phyloP scores from a whole-genome alignment of 371 early-diverging fungal species.

The Mortierella sp. region DNA sequence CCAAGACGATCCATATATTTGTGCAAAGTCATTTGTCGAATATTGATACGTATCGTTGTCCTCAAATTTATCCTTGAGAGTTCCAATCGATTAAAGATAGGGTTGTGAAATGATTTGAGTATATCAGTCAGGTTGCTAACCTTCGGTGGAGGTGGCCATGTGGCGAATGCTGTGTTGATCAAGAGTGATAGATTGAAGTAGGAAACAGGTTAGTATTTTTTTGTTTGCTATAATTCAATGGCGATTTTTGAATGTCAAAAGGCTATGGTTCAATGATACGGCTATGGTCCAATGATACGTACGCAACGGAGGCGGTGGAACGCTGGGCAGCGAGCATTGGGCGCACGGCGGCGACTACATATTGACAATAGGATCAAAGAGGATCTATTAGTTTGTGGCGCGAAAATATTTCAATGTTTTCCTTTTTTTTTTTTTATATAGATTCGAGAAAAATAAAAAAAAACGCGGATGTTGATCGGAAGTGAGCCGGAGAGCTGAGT shows the following conservation, averaged over 20 bases:
- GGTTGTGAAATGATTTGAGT: not conserved
- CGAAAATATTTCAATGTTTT: slow-evolving; percentile 5
- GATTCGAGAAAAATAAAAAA: not conserved
- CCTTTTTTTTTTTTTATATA: not conserved
- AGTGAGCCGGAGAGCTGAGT: not conserved
- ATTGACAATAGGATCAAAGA: not conserved
- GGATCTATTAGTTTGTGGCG: slow-evolving; percentile 8
- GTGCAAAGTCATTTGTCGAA: not conserved
- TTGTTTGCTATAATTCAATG: slow-evolving; percentile 10
- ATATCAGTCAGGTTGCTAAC: slow-evolving; percentile 32
- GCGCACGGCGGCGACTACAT: slow-evolving; percentile 57
- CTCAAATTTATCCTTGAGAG: not conserved
- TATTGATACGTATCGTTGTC: not conserved
- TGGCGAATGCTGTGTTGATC: slow-evolving; percentile 44
- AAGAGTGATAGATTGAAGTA: not conserved
- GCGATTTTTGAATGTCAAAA: too few relatives aligned
- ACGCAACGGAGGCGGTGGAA: slow-evolving; percentile 57
- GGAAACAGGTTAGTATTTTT: not conserved
- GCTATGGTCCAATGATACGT: slow-evolving; percentile 11
- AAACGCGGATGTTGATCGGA: slow-evolving; percentile 6
- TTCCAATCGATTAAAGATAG: not conserved
- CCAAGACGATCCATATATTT: not conserved
- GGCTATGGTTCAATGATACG: not conserved
- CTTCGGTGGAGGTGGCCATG: slow-evolving; percentile 58
- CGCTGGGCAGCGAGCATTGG: slow-evolving; percentile 58